Percentiles rank a stretch among this genome's conserved stretches.
Evolutionary conservation across 371 early-diverging fungal genomes (phyloP).

Genomic region (Rhizopus microsporus): DNA sequence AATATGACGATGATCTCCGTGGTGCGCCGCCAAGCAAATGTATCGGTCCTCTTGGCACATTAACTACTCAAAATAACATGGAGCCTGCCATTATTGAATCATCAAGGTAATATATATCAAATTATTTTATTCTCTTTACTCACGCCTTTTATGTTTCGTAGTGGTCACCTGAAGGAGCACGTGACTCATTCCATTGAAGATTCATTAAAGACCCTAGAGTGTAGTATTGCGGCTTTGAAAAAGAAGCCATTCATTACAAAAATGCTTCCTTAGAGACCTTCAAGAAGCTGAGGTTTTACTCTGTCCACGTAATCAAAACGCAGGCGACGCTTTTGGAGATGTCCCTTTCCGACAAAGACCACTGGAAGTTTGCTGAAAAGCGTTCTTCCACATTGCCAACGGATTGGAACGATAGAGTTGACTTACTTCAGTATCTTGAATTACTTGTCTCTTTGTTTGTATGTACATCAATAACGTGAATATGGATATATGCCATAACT

Average conservation of each 20-base stretch:
- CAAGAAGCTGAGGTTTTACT: constrained; percentile 10
- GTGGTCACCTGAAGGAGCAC: constrained; percentile 18
- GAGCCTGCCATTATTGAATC: constrained; percentile 15
- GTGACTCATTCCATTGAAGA: constrained; percentile 15
- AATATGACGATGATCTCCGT: constrained; percentile 17
- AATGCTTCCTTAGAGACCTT: constrained; percentile 8
- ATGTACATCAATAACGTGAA: constrained; percentile 14
- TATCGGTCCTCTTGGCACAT: constrained; percentile 11
- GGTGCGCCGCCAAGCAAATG: constrained; percentile 9
- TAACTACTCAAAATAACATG: constrained; percentile 18
- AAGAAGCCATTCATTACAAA: constrained; percentile 4
- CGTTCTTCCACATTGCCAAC: constrained; percentile 11
- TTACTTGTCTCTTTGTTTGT: constrained; percentile 15
- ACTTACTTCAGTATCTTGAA: constrained; percentile 15
- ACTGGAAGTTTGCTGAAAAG: constrained; percentile 12
- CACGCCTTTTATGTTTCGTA: constrained; percentile 15
- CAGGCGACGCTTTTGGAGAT: constrained; percentile 11
- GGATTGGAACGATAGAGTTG: constrained; percentile 10
- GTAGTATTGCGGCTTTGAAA: constrained; percentile 12
- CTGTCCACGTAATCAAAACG: constrained; percentile 7
- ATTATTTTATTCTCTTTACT: constrained; percentile 8
- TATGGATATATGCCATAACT: constrained; percentile 14
- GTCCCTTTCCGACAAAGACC: constrained; percentile 10
- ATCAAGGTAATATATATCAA: constrained; percentile 19
- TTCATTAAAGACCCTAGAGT: constrained; percentile 17